Evolutionary conservation across 805 yeast species (phyloP).

Genomic region (Kregervanrija pseudodelftensis): DNA sequence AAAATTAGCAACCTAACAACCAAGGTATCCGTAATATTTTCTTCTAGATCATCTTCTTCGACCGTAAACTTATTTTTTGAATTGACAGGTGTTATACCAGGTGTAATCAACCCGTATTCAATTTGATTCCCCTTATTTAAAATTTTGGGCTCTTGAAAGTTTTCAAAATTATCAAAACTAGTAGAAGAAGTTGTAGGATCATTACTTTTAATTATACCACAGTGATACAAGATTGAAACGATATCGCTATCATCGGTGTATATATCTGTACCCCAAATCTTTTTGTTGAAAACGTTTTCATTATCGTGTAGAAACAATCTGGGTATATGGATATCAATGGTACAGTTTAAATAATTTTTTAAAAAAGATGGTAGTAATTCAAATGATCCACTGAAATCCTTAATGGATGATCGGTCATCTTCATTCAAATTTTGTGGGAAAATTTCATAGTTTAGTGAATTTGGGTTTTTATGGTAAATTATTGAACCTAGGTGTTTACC

Average conservation of each 20-base stretch:
- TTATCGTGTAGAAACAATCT: slow-evolving; percentile 32
- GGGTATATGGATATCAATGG: slow-evolving; percentile 53
- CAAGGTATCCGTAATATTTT: slow-evolving; percentile 24
- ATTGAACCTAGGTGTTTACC: slow-evolving; percentile 1
- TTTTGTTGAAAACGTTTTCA: slow-evolving; percentile 40
- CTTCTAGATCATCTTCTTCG: slow-evolving; percentile 30
- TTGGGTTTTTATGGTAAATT: background rate
- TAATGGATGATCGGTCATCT: too few relatives aligned
- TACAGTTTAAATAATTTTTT: slow-evolving; percentile 35
- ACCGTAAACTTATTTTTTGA: slow-evolving; percentile 23
- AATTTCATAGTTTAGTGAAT: too few relatives aligned
- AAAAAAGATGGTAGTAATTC: slow-evolving; percentile 26
- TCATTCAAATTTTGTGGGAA: too few relatives aligned
- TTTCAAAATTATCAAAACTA: too few relatives aligned
- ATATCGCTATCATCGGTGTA: slow-evolving; percentile 94
- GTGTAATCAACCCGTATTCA: slow-evolving; percentile 26
- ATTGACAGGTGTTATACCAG: slow-evolving; percentile 32
- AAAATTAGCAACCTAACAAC: slow-evolving; percentile 54
- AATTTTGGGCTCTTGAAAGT: slow-evolving; percentile 6
- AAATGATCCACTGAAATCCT: too few relatives aligned
- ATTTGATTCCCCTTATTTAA: slow-evolving; percentile 8
- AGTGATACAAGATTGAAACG: slow-evolving; percentile 64
- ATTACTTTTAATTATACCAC: slow-evolving; percentile 50
- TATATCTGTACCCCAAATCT: slow-evolving; percentile 86
- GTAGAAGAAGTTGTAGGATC: slow-evolving; percentile 18